A percentile compares a stretch with the other conserved stretches of the same genome.
These are phyloP conservation scores for Aspergillus hortae DNA, from an alignment of 2,329 filamentous ascomycete genomes.

Conservation along the genomic window DNA sequence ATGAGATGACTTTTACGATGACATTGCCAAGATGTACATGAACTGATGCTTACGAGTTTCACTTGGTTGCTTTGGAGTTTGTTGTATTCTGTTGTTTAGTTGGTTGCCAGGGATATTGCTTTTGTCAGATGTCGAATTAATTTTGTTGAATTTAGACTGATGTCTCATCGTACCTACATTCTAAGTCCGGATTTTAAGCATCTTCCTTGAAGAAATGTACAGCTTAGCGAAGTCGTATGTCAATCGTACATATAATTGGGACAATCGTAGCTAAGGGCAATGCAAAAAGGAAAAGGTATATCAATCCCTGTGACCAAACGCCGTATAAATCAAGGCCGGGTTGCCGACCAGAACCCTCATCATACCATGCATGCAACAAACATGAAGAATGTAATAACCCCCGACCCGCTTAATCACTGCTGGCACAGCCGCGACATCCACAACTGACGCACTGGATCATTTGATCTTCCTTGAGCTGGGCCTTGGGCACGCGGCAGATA, in stretches of 20 bases:
- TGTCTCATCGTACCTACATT: no score
- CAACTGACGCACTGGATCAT: slow-evolving; percentile 93
- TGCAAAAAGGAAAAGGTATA: neutral
- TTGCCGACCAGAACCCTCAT: neutral
- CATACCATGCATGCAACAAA: neutral
- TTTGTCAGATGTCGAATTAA: no score
- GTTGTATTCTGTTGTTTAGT: neutral
- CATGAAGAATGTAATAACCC: neutral
- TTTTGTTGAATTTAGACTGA: no score
- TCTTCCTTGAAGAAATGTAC: no score
- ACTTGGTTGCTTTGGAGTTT: neutral
- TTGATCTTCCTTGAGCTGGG: slow-evolving; percentile 84
- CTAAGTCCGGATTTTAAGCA: no score
- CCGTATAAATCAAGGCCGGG: neutral
- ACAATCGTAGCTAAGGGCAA: neutral
- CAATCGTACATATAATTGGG: no score
- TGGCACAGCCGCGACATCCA: slow-evolving; percentile 86
- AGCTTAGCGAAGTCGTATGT: no score
- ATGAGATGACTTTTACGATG: slow-evolving; percentile 37
- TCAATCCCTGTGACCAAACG: slow-evolving; percentile 3
- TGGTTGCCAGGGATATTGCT: no score
- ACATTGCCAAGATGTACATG: slow-evolving; percentile 39
- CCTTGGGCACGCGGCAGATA: slow-evolving; percentile 89
- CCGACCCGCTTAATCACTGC: slow-evolving; percentile 60
- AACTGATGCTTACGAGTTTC: slow-evolving; percentile 26